A percentile compares a stretch with the other conserved stretches of the same genome.
phyloP scores from a whole-genome alignment of 1,284 basidiomycete genomes.

The Inonotus hispidus region DNA sequence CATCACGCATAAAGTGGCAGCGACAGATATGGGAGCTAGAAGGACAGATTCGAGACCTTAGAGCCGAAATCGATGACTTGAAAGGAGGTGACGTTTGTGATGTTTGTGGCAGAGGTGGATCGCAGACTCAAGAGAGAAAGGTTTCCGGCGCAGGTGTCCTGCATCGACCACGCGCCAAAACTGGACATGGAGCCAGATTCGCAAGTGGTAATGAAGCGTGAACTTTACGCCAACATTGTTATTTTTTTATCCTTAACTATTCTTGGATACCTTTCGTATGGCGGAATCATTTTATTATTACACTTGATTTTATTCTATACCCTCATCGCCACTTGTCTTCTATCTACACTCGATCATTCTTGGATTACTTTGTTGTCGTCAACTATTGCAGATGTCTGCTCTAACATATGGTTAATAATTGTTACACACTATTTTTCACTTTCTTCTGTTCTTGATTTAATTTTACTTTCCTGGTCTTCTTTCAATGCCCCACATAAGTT shows the following conservation, averaged over 20 bases:
- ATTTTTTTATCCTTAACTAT: background rate
- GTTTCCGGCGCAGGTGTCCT: slow-evolving; percentile 39
- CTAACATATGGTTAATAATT: background rate
- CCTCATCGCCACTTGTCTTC: background rate
- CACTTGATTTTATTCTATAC: slow-evolving; percentile 4
- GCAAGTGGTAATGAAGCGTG: slow-evolving; percentile 25
- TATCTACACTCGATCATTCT: background rate
- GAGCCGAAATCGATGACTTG: slow-evolving; percentile 56
- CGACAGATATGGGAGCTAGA: slow-evolving; percentile 70
- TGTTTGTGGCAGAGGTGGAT: slow-evolving; percentile 50
- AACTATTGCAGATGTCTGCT: background rate
- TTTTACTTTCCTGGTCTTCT: background rate
- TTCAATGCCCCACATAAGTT: background rate
- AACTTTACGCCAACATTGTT: background rate
- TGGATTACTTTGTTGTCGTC: background rate
- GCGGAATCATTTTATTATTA: slow-evolving; percentile 1
- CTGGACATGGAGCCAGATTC: slow-evolving; percentile 30
- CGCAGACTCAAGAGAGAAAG: slow-evolving; percentile 14
- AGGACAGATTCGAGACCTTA: slow-evolving; percentile 64
- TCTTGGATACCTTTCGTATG: background rate
- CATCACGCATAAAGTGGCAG: slow-evolving; percentile 59
- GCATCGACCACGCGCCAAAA: slow-evolving; percentile 56
- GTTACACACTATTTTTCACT: slow-evolving; percentile 8
- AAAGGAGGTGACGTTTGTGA: slow-evolving; percentile 46
- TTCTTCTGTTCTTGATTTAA: slow-evolving; percentile 17